These are phyloP conservation scores for Hirsutella thompsonii DNA, from an alignment of 2,329 filamentous ascomycete genomes.

Conservation along the genomic window DNA sequence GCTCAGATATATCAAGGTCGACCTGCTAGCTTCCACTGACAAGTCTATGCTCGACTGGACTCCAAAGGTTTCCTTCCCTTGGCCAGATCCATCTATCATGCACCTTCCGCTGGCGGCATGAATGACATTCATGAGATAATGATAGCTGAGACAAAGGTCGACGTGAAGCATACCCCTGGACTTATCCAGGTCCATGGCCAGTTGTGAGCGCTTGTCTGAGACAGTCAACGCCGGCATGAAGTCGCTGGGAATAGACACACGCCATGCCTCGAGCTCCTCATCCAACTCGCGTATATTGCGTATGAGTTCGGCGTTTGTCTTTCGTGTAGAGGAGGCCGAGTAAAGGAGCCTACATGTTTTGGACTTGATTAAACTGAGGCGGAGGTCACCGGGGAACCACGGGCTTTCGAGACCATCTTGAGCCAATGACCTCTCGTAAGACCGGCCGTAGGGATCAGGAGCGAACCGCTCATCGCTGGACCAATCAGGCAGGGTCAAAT, in stretches of 20 bases:
- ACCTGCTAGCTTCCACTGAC: constrained; percentile 41
- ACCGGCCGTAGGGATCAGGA: too few species aligned
- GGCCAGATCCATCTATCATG: constrained; percentile 16
- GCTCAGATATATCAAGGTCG: constrained; percentile 35
- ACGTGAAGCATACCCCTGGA: constrained; percentile 32
- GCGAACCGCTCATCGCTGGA: constrained; percentile 13
- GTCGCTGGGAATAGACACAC: constrained; percentile 29
- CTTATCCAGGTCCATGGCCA: constrained; percentile 11
- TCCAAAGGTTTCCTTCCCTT: constrained; percentile 15
- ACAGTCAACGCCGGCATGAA: constrained; percentile 35
- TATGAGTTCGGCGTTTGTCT: constrained; percentile 40
- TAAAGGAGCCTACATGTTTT: constrained; percentile 34
- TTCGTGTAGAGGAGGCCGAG: constrained; percentile 31
- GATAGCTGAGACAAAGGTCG: constrained; percentile 39
- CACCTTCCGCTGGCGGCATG: constrained; percentile 42
- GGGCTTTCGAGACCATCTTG: constrained; percentile 9
- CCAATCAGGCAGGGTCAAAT: constrained; percentile 31
- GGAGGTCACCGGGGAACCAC: constrained; percentile 32
- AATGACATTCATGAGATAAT: constrained; percentile 40
- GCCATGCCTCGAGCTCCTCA: constrained; percentile 42
- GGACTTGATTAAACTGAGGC: constrained; percentile 37
- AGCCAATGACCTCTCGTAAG: background rate
- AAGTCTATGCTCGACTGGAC: constrained; percentile 40
- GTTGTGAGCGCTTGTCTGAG: constrained; percentile 9
- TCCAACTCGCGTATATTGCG: constrained; percentile 42